A percentile compares a stretch with the other conserved stretches of the same genome.
Conservation (phyloP, 2,329 filamentous ascomycete genomes). For the Xenoacremonium recifei region DNA sequence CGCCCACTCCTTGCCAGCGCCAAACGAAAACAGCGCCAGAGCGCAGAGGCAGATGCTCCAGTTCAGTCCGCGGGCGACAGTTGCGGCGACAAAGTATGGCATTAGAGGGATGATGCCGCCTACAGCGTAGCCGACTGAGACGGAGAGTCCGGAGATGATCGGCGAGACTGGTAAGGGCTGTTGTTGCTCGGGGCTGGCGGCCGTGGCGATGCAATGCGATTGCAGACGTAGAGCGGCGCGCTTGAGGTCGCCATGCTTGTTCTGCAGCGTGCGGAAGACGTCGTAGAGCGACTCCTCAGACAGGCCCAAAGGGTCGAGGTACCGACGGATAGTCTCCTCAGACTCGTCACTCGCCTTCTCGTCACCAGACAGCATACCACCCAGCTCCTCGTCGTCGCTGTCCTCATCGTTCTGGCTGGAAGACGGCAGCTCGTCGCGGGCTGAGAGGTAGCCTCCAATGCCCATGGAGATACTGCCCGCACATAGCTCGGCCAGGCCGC, state of each 20-base stretch:
- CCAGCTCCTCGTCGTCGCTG: constrained; percentile 19
- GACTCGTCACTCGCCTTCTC: constrained; percentile 10
- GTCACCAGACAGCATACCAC: constrained; percentile 23
- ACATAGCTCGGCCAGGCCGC: constrained; percentile 68
- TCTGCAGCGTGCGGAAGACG: constrained; percentile 25
- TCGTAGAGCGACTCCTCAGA: constrained; percentile 14
- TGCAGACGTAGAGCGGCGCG: constrained; percentile 19
- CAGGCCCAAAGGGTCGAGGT: constrained; percentile 33
- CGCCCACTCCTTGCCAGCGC: constrained; percentile 51
- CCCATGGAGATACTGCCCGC: constrained; percentile 74
- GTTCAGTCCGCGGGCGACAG: constrained; percentile 42
- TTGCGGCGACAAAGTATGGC: constrained; percentile 57
- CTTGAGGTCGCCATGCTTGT: constrained; percentile 30
- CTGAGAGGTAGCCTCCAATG: constrained; percentile 68
- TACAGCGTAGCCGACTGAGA: constrained; percentile 60
- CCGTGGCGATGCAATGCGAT: not conserved
- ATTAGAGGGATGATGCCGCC: constrained; percentile 62
- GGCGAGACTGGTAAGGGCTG: constrained; percentile 30
- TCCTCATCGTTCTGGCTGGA: not conserved
- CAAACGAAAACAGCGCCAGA: constrained; percentile 54
- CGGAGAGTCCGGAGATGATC: constrained; percentile 53
- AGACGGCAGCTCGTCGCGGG: constrained; percentile 35
- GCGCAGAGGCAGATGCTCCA: constrained; percentile 56
- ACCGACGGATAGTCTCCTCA: constrained; percentile 27
- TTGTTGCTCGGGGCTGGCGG: constrained; percentile 2